Base-by-base conservation (phyloP, 140 eudicot genomes). In the Erigeron philadelphicus region DNA sequence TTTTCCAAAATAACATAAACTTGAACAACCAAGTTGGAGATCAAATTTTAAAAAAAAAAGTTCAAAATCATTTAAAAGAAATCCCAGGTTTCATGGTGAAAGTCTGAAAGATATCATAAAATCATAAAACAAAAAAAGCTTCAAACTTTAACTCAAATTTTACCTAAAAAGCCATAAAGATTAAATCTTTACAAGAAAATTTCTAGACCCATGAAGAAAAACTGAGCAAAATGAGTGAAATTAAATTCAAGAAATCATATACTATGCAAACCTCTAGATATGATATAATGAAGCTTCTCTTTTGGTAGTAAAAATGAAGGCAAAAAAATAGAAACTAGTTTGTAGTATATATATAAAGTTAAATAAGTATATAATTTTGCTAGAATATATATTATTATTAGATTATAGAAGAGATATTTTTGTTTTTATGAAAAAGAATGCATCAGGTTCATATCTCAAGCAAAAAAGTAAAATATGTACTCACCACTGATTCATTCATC, bases 401-500 rank as follows among this genome's bases (percentile, higher is more conserved):
- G n/a, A n/a, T n/a, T n/a, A 50, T 18, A n/a, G 13, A 9, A 50
- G 13, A 50, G 57, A 50, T 50, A 7, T 50, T 50, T 53, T 53
- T n/a, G 8, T 53, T 53, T 18, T 57, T 55, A 55, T 18, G 9
- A 57, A 23, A 11, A 41, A 47, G 63, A 55, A 75, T 31, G 48
- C 23, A 52, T 53, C 64, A 61, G 57, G 73, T 69, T 61, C 65
- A 70, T 69, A 69, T 70, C 43, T 76, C 61, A 59, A 69, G 25
- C 40, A 50, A 70, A 76, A 69, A 61, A 69, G 75, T 54, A 76
- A 76, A 63, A 38, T 41, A 31, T 31, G 38, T 31, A 31, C 16
- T 60, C 63, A 76, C 67, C 71, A 52, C 71, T 42, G 80, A 64
- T 64, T 64, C 41, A 61, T 76, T 66, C 67, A 55, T 74, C 54